Evolutionary conservation across 306 rosid species (phyloP), one percentile per base, ranked within the genome.

Genomic region (Quercus berberidifolia): DNA sequence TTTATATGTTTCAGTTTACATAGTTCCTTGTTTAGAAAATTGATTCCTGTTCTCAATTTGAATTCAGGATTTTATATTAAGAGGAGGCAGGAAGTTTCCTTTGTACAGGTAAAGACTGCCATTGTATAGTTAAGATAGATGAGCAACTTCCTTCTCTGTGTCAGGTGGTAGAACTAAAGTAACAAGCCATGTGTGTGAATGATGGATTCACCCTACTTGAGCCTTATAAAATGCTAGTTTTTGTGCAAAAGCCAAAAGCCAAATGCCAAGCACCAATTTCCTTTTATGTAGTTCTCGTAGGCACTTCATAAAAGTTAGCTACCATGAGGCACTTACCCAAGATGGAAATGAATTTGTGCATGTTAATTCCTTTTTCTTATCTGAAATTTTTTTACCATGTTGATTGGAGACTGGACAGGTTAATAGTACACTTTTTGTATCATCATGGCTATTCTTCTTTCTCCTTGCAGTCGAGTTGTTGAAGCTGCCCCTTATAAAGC

Each of bases 41-140:
- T 80, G 74, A 75, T 78, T 35, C 38, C 28, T 41, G 55, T 8
- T 25, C 23, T 84, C 79, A 14, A 60, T 73, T 74, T 76, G 81
- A 71, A 60, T 76, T 81, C 92, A 92, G 99, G 99, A 94, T 86
- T 94, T 91, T 93, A 90, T 92, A 84, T 69, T 87, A 52, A 87
- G 99, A 79, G 97, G 97, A 74, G 97, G 95, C 80, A 82, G 79
- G 57, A 90, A 90, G 84, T 80, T 90, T 87, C 94, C 97, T 76
- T 78, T 94, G 81, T 94, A 91, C 89, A 87, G 97, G 99, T 94
- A 82, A 82, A 71, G 59, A 21, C 11, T 38, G 46, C 46, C 46
- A 38, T 38, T 38, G 46, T 38, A 38, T 38, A 38, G 46, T 38
- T 38, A 65, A 1, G 21, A 30, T 3, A 59, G 33, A 59, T 59